These are phyloP conservation scores for Cyclanthera cordifolia DNA, from an alignment of 306 rosid genomes.

Conservation along the genomic window DNA sequence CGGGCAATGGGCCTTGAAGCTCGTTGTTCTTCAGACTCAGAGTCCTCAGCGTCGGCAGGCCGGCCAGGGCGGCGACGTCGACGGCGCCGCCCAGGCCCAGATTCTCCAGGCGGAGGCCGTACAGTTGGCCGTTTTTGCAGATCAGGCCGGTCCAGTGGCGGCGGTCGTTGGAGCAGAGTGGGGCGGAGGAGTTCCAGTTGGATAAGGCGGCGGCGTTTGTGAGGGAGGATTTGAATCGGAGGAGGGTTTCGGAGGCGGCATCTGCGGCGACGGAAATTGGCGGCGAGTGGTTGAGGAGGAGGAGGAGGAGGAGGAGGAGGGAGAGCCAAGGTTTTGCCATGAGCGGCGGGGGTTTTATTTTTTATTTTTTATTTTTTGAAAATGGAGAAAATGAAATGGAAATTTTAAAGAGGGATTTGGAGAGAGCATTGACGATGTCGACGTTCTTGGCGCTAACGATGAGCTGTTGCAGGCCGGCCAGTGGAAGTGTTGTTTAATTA, in stretches of 20 bases:
- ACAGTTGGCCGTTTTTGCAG: slow-evolving; percentile 20
- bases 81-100: slow-evolving; percentile 52
- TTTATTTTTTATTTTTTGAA: too few species aligned
- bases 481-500: background rate
- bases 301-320: slow-evolving; percentile 1
- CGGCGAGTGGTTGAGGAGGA: slow-evolving; percentile 13
- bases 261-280: background rate
- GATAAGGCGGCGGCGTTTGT: slow-evolving; percentile 27
- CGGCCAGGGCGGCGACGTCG: slow-evolving; percentile 25
- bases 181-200: slow-evolving; percentile 24
- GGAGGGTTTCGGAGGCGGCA: slow-evolving; percentile 18
- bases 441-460: slow-evolving; percentile 17
- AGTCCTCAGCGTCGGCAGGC: slow-evolving; percentile 25
- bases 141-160: slow-evolving; percentile 43
- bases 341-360: background rate
- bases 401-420: background rate
- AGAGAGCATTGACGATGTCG: slow-evolving; percentile 38
- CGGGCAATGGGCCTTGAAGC: slow-evolving; percentile 51
- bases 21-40: slow-evolving; percentile 48
- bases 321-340: slow-evolving; percentile 10
- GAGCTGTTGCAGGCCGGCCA: slow-evolving; percentile 36
- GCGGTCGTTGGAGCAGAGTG: slow-evolving; percentile 14
- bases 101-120: slow-evolving; percentile 36
- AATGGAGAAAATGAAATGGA: background rate
- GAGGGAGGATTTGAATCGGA: slow-evolving; percentile 37